phyloP scores from a whole-genome alignment of 352 stramenopile species.

The Phytopythium chamaehyphon region DNA sequence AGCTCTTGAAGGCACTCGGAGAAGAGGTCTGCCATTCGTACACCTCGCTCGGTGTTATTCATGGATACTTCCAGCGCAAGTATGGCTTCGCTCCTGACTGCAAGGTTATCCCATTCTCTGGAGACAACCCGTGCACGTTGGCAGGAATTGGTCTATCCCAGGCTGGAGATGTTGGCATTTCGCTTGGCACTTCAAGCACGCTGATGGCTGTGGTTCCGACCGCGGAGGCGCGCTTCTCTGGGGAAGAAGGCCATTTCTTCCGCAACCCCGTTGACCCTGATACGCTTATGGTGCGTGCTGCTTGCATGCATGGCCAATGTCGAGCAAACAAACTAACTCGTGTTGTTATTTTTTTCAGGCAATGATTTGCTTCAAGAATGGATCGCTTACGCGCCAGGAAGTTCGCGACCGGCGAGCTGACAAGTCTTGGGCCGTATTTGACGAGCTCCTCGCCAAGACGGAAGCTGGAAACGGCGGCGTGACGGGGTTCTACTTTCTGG shows the following conservation, averaged over 20 bases:
- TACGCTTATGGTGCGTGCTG: slow-evolving; percentile 44
- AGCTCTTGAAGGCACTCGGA: slow-evolving; percentile 27
- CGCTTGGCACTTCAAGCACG: slow-evolving; percentile 60
- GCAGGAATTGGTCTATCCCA: slow-evolving; percentile 58
- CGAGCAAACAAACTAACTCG: neutral
- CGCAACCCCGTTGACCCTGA: slow-evolving; percentile 68
- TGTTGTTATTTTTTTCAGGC: slow-evolving; percentile 20
- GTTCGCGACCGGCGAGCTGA: slow-evolving; percentile 38
- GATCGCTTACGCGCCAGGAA: slow-evolving; percentile 63
- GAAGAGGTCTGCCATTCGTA: slow-evolving; percentile 46
- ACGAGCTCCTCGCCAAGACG: slow-evolving; percentile 34
- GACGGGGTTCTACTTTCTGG: slow-evolving; percentile 56
- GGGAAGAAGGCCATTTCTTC: slow-evolving; percentile 79
- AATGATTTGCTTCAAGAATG: slow-evolving; percentile 89
- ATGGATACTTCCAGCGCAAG: slow-evolving; percentile 58
- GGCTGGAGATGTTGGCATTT: slow-evolving; percentile 53
- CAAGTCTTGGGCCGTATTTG: slow-evolving; percentile 51
- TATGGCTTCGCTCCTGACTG: slow-evolving; percentile 58
- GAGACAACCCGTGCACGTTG: slow-evolving; percentile 79
- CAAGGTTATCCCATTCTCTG: slow-evolving; percentile 68
- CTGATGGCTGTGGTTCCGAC: slow-evolving; percentile 53
- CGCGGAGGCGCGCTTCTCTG: slow-evolving; percentile 36
- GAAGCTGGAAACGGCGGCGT: slow-evolving; percentile 37
- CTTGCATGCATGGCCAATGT: neutral
- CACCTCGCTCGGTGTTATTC: slow-evolving; percentile 34